Base-by-base conservation (phyloP, 352 stramenopile genomes). In the Albugo candida region DNA sequence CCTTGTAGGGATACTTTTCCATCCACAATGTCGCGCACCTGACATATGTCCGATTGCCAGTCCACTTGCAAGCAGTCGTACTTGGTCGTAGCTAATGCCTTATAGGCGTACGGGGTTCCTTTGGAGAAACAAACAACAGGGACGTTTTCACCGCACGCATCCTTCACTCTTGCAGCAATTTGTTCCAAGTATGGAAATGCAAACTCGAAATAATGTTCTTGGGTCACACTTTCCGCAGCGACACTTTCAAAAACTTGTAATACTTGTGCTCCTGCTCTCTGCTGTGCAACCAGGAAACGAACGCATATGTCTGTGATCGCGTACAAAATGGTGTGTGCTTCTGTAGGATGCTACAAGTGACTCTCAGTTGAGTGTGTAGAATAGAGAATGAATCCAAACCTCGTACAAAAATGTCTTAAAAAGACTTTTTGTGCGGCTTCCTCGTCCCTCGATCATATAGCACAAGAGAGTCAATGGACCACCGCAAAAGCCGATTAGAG, bases 391-490 rank as follows among this genome's bases (percentile, higher is more conserved):
- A 1, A 54, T 13, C 5, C 34, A n/a, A n/a, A 59, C 49, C 16
- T 61, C 58, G 53, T 92, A 86, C 18, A 98, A 56, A 70, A 95
- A 99, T n/a, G 82, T 81, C 69, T 96, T 93, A 42, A 94, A 82
- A 53, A 95, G 72, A 17, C 84, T 71, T 53, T 89, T 92, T 43
- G 96, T 98, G 58, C 94, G 95, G 53, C 88, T 96, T 35, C 85
- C 93, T 19, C 88, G 89, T 52, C 93, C 94, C 44, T 97, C 95
- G 20, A 98, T 92, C 91, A 98, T 98, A 72, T 99, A 99, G 68
- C 89, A 97, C 44, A 98, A 74, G 38, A 99, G 77, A 34, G 94
- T 99, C 53, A 95, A 93, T 12, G 95, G 95, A 13, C 79, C 94
- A 24, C 93, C 95, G n/a, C 84, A 92, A 63, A 99, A 99, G 39